phyloP scores from a whole-genome alignment of 2,329 filamentous ascomycete species.

The Ophiostoma australiae region DNA sequence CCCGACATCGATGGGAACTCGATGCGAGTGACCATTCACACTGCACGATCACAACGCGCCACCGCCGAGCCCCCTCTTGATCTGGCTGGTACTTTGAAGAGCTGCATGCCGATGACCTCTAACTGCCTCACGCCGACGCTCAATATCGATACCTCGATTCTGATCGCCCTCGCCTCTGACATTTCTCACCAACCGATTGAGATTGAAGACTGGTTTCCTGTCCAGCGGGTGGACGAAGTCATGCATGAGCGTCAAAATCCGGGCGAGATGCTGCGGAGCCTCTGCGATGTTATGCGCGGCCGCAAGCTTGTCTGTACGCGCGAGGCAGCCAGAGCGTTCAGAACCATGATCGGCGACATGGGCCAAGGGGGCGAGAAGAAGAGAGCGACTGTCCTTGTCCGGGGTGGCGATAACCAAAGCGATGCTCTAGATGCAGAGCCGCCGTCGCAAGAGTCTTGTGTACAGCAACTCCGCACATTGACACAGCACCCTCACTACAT shows the following conservation, averaged over 20 bases:
- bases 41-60: conserved; percentile 30
- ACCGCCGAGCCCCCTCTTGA: conserved; percentile 25
- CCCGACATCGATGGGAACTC: conserved; percentile 27
- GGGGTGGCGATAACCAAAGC: not conserved
- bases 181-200: conserved; percentile 54
- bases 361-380: conserved; percentile 56
- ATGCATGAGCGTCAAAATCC: conserved; percentile 58
- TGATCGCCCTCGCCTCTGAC: conserved; percentile 69
- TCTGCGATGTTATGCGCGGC: conserved; percentile 57
- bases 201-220: conserved; percentile 44
- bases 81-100: conserved; percentile 28
- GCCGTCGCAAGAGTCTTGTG: conserved; percentile 22
- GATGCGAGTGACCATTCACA: conserved; percentile 31
- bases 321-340: conserved; percentile 61
- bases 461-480: conserved; percentile 34
- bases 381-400: conserved; percentile 52
- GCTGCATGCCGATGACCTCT: conserved; percentile 29
- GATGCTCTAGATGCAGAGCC: conserved; percentile 22
- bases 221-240: conserved; percentile 59
- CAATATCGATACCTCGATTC: conserved; percentile 64
- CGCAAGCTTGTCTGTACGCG: conserved; percentile 60
- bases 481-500: conserved; percentile 37
- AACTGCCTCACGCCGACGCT: conserved; percentile 36
- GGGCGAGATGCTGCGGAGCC: conserved; percentile 47
- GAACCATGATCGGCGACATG: conserved; percentile 60